Evolutionary conservation across 1,284 basidiomycete genomes (phyloP).

Genomic region (Golubevia pallescens): DNA sequence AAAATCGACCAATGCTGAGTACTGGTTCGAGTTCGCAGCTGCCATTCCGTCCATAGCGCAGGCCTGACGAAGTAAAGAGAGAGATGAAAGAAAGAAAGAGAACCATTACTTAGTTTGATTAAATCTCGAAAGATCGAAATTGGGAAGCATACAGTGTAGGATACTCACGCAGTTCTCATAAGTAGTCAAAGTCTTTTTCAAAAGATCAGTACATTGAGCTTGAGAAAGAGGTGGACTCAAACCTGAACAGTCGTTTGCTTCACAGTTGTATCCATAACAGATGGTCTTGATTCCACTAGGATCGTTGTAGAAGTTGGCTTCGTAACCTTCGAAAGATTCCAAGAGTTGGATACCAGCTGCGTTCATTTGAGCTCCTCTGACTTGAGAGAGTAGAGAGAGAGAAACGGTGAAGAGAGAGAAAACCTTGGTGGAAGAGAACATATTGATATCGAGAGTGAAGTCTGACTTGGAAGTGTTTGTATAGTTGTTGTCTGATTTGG

Average conservation of each 20-base stretch:
- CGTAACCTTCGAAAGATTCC: background rate
- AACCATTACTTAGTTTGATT: too few relatives aligned
- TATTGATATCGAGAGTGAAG: too few relatives aligned
- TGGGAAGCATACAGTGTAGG: too few relatives aligned
- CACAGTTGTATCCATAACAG: conserved; percentile 3
- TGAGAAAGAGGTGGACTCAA: background rate
- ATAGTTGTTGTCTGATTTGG: too few relatives aligned
- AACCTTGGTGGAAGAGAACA: too few relatives aligned
- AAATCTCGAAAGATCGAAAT: too few relatives aligned
- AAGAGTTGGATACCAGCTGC: background rate
- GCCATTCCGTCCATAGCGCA: conserved; percentile 3
- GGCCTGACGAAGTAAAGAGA: background rate
- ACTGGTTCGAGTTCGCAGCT: background rate
- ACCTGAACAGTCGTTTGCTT: background rate
- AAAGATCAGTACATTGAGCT: background rate
- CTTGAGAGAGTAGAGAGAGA: too few relatives aligned
- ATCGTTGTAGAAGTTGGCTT: conserved; percentile 1
- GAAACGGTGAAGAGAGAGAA: too few relatives aligned
- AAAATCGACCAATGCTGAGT: background rate
- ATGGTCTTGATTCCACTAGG: background rate
- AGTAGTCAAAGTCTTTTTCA: background rate
- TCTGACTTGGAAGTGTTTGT: too few relatives aligned
- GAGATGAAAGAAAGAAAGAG: background rate
- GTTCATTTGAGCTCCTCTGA: too few relatives aligned
- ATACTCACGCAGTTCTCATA: conserved; percentile 1